Conservation (phyloP, 345 rosid genomes). For the Euphorbia lathyris region DNA sequence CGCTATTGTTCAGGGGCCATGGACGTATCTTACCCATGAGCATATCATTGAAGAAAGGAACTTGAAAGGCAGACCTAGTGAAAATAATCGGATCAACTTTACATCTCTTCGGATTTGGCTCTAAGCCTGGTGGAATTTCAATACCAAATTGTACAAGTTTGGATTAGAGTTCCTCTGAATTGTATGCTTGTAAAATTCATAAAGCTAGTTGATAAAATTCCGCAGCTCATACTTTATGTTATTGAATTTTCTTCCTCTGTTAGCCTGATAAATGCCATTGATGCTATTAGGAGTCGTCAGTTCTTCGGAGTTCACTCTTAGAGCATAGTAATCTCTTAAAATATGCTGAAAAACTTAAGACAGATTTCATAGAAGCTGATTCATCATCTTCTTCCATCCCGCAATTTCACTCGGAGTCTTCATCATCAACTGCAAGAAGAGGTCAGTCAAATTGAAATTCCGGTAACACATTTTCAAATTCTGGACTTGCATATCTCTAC, state of each 20-base stretch:
- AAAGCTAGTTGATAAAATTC: background rate
- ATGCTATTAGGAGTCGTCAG: conserved; percentile 60
- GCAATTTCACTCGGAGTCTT: conserved; percentile 40
- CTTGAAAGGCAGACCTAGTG: too few species aligned
- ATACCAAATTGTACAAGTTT: too few species aligned
- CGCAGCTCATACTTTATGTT: background rate
- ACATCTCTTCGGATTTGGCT: too few species aligned
- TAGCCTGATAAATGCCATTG: conserved; percentile 11
- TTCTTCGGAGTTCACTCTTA: conserved; percentile 51
- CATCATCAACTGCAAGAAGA: conserved; percentile 52
- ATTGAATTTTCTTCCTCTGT: background rate
- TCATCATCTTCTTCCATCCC: conserved; percentile 53
- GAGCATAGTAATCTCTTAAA: conserved; percentile 59
- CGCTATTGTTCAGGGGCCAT: too few species aligned
- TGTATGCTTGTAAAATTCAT: background rate
- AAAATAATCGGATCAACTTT: too few species aligned
- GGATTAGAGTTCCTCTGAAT: too few species aligned
- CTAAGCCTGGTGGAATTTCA: too few species aligned
- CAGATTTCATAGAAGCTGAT: conserved; percentile 49
- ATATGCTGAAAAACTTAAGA: conserved; percentile 67
- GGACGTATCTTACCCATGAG: too few species aligned
- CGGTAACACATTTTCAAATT: conserved; percentile 43
- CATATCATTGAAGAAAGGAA: too few species aligned
- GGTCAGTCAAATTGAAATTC: conserved; percentile 43
- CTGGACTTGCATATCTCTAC: background rate